Evolutionary conservation across 805 yeast genomes (phyloP).

Genomic region (Teunomyces gatunensis): DNA sequence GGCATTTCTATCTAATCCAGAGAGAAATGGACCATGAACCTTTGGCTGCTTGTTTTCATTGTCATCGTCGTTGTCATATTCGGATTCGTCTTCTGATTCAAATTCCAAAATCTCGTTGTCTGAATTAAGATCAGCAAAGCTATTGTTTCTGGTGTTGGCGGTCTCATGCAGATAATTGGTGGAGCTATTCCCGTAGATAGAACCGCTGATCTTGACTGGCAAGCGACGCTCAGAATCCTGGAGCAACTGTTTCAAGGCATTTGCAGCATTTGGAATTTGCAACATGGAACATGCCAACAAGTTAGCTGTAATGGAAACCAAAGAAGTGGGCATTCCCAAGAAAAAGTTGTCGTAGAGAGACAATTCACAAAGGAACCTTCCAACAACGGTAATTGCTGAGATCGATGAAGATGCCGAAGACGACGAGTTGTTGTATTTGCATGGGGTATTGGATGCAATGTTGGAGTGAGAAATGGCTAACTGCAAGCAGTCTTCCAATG

Average conservation of each 20-base stretch:
- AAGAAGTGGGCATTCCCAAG: slow-evolving; percentile 43
- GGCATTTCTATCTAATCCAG: slow-evolving; percentile 46
- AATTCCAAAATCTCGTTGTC: slow-evolving; percentile 1
- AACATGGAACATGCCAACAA: slow-evolving; percentile 54
- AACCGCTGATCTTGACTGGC: slow-evolving; percentile 3
- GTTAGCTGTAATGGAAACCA: slow-evolving; percentile 49
- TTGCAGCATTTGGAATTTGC: slow-evolving; percentile 44
- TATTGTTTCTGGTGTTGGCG: slow-evolving; percentile 1
- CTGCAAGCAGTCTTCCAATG: slow-evolving; percentile 51
- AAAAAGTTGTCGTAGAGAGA: slow-evolving; percentile 50
- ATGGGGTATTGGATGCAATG: slow-evolving; percentile 22
- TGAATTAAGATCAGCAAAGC: slow-evolving; percentile 3
- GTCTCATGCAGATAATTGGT: neutral
- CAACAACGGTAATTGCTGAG: slow-evolving; percentile 54
- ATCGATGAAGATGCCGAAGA: slow-evolving; percentile 28
- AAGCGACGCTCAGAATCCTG: slow-evolving; percentile 5
- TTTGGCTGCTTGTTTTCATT: slow-evolving; percentile 41
- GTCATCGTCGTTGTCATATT: slow-evolving; percentile 25
- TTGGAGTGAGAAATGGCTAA: slow-evolving; percentile 36
- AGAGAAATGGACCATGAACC: slow-evolving; percentile 46
- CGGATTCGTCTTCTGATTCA: slow-evolving; percentile 12
- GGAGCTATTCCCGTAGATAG: neutral
- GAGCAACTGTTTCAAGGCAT: slow-evolving; percentile 26
- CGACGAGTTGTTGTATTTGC: slow-evolving; percentile 18
- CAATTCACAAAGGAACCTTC: slow-evolving; percentile 54